These are phyloP conservation scores for Thalia dealbata DNA, from an alignment of 176 grass and related monocot species.

Conservation along the genomic window DNA sequence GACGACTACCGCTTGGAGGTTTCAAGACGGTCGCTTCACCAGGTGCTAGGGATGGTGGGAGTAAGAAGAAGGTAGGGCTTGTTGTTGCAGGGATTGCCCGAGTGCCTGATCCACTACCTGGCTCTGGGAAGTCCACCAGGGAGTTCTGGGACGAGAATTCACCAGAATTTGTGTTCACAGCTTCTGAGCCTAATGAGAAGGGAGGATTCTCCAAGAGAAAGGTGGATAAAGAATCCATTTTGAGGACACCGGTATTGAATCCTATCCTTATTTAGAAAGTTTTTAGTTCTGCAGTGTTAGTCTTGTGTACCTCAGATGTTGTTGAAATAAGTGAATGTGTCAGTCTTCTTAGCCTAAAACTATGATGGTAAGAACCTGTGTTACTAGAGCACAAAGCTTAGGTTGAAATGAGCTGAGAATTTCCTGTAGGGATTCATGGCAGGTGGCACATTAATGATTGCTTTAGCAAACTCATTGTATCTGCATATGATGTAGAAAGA, in stretches of 20 bases:
- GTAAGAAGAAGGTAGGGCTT: constrained; percentile 64
- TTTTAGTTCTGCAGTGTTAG: no score
- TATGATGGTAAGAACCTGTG: no score
- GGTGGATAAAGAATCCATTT: constrained; percentile 40
- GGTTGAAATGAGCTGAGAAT: no score
- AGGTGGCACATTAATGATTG: no score
- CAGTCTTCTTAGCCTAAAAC: no score
- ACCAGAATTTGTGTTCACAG: constrained; percentile 20
- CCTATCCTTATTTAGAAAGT: no score
- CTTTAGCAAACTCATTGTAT: no score
- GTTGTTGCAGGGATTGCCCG: constrained; percentile 67
- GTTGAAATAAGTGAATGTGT: no score
- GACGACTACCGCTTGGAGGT: constrained; percentile 24
- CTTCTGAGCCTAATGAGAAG: constrained; percentile 31
- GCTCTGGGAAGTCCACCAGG: constrained; percentile 44
- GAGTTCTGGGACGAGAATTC: constrained; percentile 77
- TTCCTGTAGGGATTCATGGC: no score
- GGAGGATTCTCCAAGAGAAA: constrained; percentile 35
- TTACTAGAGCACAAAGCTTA: no score
- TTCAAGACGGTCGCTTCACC: constrained; percentile 23
- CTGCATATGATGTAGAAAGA: no score
- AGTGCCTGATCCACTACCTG: constrained; percentile 49
- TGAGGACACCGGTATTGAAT: constrained; percentile 60
- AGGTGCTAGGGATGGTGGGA: constrained; percentile 29
- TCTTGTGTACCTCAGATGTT: no score